Conservation (phyloP, 805 yeast species). For the Sugiyamaella qingdaonensis region DNA sequence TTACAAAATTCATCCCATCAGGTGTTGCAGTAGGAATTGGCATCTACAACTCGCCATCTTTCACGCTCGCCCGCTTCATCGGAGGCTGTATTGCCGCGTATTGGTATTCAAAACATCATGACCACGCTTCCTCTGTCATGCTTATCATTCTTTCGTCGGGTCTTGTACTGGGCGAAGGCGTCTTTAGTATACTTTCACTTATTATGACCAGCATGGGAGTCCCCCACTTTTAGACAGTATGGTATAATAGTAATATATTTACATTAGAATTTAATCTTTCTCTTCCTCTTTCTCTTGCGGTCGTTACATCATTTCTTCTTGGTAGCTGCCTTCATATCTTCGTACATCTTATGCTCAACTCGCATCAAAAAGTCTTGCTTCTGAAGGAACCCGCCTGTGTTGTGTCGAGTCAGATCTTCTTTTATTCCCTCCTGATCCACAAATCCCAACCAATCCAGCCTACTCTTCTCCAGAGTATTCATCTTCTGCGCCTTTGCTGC, state of each 20-base stretch:
- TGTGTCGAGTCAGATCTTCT: constrained; percentile 75
- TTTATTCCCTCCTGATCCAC: constrained; percentile 81
- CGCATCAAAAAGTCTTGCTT: constrained; percentile 84
- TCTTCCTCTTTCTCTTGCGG: background rate
- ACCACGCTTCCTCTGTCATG: constrained; percentile 52
- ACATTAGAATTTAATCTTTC: background rate
- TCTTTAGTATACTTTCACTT: constrained; percentile 80
- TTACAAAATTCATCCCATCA: constrained; percentile 63
- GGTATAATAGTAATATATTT: constrained; percentile 5
- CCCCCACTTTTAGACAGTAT: constrained; percentile 46
- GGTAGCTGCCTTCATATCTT: constrained; percentile 43
- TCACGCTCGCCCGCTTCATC: constrained; percentile 85
- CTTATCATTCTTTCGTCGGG: constrained; percentile 91
- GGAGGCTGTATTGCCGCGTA: constrained; percentile 72
- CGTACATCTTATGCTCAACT: constrained; percentile 58
- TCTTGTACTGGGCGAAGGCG: constrained; percentile 88
- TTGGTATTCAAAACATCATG: constrained; percentile 34
- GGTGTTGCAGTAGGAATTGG: constrained; percentile 99
- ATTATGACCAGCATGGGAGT: constrained; percentile 62
- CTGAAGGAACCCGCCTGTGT: constrained; percentile 87
- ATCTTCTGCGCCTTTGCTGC: constrained; percentile 70
- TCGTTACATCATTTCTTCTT: constrained; percentile 18
- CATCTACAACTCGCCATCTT: constrained; percentile 87
- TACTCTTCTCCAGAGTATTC: constrained; percentile 86
- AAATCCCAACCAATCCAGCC: constrained; percentile 92